Conservation (phyloP, 148 eudicot genomes). For the Simmondsia chinensis region DNA sequence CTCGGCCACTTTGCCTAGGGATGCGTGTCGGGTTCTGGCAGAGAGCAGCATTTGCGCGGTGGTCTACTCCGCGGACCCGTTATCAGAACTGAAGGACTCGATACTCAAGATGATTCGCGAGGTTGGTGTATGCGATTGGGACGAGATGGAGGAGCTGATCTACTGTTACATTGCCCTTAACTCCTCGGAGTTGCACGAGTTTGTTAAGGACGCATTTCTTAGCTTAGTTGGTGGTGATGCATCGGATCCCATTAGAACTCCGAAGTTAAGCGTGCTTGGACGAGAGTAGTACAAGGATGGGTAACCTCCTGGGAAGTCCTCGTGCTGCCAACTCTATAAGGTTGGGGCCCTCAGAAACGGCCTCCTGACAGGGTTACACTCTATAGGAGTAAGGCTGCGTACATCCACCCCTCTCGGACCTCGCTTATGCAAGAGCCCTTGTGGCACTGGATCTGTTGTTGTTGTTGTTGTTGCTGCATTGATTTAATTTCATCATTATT, state of each 20-base stretch:
- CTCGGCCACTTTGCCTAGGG: slow-evolving; percentile 49
- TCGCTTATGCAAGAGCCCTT: no score
- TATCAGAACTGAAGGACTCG: slow-evolving; percentile 38
- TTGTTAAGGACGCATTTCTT: slow-evolving; percentile 54
- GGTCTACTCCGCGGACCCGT: slow-evolving; percentile 39
- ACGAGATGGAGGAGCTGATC: slow-evolving; percentile 59
- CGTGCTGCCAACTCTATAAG: no score
- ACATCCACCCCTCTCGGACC: no score
- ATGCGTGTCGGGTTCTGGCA: slow-evolving; percentile 30
- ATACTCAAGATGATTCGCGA: slow-evolving; percentile 42
- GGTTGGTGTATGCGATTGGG: slow-evolving; percentile 43
- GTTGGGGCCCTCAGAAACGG: no score
- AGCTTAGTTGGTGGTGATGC: slow-evolving; percentile 19
- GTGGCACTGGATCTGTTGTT: no score
- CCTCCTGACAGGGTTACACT: no score
- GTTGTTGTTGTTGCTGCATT: no score
- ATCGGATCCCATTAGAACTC: not conserved
- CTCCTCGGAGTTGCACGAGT: slow-evolving; percentile 36
- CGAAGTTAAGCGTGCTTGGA: not conserved
- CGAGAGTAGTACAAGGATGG: not conserved
- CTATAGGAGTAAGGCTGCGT: no score
- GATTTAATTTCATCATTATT: no score
- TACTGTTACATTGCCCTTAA: slow-evolving; percentile 68
- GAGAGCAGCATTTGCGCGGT: slow-evolving; percentile 51
- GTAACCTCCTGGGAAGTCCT: no score